Evolutionary conservation across 2,329 filamentous ascomycete species (phyloP).

Genomic region (Gyromitra esculenta): DNA sequence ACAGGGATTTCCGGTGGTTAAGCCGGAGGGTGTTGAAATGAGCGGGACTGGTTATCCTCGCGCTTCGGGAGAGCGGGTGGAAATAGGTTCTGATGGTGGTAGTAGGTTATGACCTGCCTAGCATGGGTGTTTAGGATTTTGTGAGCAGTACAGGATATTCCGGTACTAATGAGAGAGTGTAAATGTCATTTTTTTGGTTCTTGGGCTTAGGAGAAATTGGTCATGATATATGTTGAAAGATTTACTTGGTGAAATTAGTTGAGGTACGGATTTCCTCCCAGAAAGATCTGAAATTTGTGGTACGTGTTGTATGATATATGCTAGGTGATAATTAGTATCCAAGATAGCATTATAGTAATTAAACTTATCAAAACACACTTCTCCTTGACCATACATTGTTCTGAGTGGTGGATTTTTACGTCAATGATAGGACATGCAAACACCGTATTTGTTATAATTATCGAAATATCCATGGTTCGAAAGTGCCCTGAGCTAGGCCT

Average conservation of each 20-base stretch:
- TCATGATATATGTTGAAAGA: too few relatives aligned
- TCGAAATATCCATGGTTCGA: not conserved
- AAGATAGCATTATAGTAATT: not conserved
- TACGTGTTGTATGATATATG: too few relatives aligned
- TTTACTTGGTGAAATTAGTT: too few relatives aligned
- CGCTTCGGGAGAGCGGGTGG: not conserved
- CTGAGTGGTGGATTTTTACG: not conserved
- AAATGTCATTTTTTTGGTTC: too few relatives aligned
- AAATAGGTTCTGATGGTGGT: constrained; percentile 1
- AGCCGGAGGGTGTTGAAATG: constrained; percentile 12
- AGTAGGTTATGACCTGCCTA: not conserved
- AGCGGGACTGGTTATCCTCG: not conserved
- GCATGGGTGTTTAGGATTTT: not conserved
- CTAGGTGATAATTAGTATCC: not conserved
- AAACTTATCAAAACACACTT: not conserved
- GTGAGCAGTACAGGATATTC: too few relatives aligned
- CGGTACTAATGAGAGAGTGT: too few relatives aligned
- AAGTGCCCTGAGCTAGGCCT: not conserved
- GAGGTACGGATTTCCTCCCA: too few relatives aligned
- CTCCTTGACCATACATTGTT: not conserved
- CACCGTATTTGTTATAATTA: too few relatives aligned
- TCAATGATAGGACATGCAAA: too few relatives aligned
- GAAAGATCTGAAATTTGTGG: too few relatives aligned
- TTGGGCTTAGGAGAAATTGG: too few relatives aligned
- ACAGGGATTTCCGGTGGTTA: not conserved